These are phyloP conservation scores for Aspergillus viridinutans DNA, from an alignment of 2,329 filamentous ascomycete genomes.

Conservation along the genomic window DNA sequence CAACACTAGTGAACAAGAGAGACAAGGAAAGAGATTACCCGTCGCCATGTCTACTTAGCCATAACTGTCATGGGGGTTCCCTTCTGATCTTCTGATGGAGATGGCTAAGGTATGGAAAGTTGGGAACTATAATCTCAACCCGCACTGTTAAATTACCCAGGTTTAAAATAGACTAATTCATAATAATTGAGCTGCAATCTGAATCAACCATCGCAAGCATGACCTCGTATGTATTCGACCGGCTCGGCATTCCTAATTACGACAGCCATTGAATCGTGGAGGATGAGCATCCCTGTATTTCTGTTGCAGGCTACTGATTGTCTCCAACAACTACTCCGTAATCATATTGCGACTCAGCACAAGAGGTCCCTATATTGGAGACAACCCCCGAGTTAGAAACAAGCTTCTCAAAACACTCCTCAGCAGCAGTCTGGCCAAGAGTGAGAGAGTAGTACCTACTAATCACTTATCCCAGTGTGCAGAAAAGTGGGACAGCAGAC, in stretches of 20 bases:
- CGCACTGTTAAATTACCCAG: background rate
- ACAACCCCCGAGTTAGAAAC: background rate
- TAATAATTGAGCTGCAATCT: no score
- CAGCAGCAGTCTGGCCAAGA: background rate
- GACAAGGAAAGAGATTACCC: no score
- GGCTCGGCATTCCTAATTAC: background rate
- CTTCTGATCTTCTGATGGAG: background rate
- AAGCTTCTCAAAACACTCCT: background rate
- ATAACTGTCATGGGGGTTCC: background rate
- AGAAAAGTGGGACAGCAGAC: background rate
- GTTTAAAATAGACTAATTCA: background rate
- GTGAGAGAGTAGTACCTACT: background rate
- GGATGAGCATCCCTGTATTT: background rate
- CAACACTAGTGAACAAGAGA: background rate
- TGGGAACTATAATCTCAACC: no score
- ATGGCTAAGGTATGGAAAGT: no score
- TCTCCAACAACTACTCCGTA: background rate
- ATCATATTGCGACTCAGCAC: background rate
- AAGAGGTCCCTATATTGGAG: background rate
- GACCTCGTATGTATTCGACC: background rate
- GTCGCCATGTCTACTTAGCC: background rate
- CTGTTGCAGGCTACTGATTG: background rate
- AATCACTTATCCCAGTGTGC: background rate
- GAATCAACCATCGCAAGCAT: background rate
- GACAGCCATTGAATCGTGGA: background rate